A percentile compares a stretch with the other conserved stretches of the same genome.
These are phyloP conservation scores for Zygosaccharomyces gambellarensis DNA, from an alignment of 805 yeast genomes.

Conservation along the genomic window DNA sequence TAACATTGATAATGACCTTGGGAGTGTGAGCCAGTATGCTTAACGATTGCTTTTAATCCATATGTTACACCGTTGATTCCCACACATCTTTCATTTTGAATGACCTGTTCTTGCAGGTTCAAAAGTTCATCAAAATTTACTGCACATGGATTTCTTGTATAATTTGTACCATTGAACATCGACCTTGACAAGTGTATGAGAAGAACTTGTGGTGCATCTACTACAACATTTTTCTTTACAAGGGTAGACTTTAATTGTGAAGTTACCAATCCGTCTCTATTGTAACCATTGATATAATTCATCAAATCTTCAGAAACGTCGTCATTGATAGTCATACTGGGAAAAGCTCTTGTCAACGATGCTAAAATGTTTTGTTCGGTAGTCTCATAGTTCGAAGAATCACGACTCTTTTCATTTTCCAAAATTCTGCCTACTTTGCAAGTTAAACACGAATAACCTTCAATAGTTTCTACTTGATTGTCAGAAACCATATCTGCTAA, in stretches of 20 bases:
- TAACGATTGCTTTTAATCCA: slow-evolving; percentile 62
- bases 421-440: slow-evolving; percentile 55
- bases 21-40: slow-evolving; percentile 85
- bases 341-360: slow-evolving; percentile 36
- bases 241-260: slow-evolving; percentile 56
- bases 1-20: slow-evolving; percentile 90
- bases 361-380: slow-evolving; percentile 35
- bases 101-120: slow-evolving; percentile 41
- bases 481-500: slow-evolving; percentile 52
- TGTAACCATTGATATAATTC: slow-evolving; percentile 44
- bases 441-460: slow-evolving; percentile 71
- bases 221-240: slow-evolving; percentile 56
- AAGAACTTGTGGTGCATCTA: slow-evolving; percentile 64
- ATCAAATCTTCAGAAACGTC: slow-evolving; percentile 53
- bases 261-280: slow-evolving; percentile 41
- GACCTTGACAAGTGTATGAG: slow-evolving; percentile 86
- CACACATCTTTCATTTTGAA: slow-evolving; percentile 17
- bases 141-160: slow-evolving; percentile 69
- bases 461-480: slow-evolving; percentile 62
- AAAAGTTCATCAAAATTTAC: slow-evolving; percentile 61
- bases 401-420: slow-evolving; percentile 30
- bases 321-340: slow-evolving; percentile 51
- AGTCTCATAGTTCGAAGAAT: slow-evolving; percentile 15
- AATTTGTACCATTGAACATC: slow-evolving; percentile 58
- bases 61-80: slow-evolving; percentile 40